These are phyloP conservation scores for Colletotrichum simmondsii DNA, from an alignment of 2,329 filamentous ascomycete genomes.

Conservation along the genomic window DNA sequence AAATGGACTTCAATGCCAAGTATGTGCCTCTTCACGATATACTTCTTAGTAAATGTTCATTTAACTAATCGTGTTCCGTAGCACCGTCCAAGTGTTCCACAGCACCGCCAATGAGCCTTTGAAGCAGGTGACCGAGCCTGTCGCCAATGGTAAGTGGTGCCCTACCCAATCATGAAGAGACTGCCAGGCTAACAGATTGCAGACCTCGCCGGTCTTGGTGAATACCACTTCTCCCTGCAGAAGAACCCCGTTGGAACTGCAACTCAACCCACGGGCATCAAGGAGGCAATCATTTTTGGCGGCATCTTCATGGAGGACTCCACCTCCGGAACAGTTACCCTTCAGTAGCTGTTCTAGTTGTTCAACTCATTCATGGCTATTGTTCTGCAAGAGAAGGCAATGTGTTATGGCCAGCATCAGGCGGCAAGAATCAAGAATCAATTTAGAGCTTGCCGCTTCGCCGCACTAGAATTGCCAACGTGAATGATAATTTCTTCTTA, in stretches of 20 bases:
- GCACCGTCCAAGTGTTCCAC: slow-evolving; percentile 54
- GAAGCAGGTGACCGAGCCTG: slow-evolving; percentile 46
- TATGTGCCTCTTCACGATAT: slow-evolving; percentile 32
- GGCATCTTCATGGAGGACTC: slow-evolving; percentile 48
- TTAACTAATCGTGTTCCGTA: neutral
- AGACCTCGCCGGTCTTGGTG: slow-evolving; percentile 49
- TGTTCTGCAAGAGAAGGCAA: neutral
- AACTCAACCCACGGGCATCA: slow-evolving; percentile 43
- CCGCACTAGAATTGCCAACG: neutral
- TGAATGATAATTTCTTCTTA: neutral
- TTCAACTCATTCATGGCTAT: neutral
- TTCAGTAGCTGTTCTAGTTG: slow-evolving; percentile 22
- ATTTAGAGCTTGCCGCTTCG: neutral
- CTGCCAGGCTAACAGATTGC: neutral
- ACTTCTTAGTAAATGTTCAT: too few species aligned
- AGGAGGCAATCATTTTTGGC: slow-evolving; percentile 46
- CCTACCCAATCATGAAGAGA: too few species aligned
- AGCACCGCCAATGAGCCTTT: slow-evolving; percentile 50
- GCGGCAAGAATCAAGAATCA: neutral
- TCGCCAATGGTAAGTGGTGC: slow-evolving; percentile 46
- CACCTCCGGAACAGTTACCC: slow-evolving; percentile 30
- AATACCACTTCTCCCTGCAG: slow-evolving; percentile 57
- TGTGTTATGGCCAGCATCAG: neutral
- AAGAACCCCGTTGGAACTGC: slow-evolving; percentile 50
- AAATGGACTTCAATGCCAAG: slow-evolving; percentile 32